Base-by-base conservation (phyloP, 116 monocot genomes). In the Posidonia oceanica region DNA sequence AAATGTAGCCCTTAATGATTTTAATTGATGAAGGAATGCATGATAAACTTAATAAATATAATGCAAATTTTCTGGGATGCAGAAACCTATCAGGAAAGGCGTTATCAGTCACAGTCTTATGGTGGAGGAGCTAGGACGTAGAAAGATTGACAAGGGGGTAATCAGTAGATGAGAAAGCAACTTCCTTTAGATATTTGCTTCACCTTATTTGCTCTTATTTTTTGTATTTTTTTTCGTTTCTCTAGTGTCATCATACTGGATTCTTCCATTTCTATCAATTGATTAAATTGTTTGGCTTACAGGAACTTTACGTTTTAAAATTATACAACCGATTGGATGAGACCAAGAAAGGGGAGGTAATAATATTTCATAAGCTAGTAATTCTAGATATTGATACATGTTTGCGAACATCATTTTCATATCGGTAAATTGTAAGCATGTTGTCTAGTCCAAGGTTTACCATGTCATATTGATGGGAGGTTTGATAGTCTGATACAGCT, bases 51-150 rank as follows among this genome's bases (percentile, higher is more conserved):
- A 1, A 10, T 48, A 48, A 48, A 48, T 48, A 12, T 48, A 48
- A 7, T 48, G 5, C 48, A 48, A 48, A 10, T 48, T 48, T 48
- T 48, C 48, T 51, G 64, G 74, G 5, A 18, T 75, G 60, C 75
- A 94, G 94, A 82, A 77, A 72, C 91, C 94, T 22, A 91, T 91
- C 36, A 88, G 94, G 73, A 86, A 88, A 76, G 94, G 94, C 52
- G 71, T 83, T 69, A 73, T 94, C 38, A 84, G 83, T 61, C 88
- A 84, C 63, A 81, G 82, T 20, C 82, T 94, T 68, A 80, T 84
- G 82, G 77, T 94, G 75, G 84, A 94, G 71, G 94, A 94, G 52
- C 68, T 88, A 40, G 94, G 94, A 36, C 79, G 88, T 7, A 80
- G 53, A 67, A 83, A 75, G 15, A 39, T 84, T 16, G 75, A 82